These are phyloP conservation scores for Fusarium sp. DNA, from an alignment of 2,329 filamentous ascomycete species.

Conservation along the genomic window DNA sequence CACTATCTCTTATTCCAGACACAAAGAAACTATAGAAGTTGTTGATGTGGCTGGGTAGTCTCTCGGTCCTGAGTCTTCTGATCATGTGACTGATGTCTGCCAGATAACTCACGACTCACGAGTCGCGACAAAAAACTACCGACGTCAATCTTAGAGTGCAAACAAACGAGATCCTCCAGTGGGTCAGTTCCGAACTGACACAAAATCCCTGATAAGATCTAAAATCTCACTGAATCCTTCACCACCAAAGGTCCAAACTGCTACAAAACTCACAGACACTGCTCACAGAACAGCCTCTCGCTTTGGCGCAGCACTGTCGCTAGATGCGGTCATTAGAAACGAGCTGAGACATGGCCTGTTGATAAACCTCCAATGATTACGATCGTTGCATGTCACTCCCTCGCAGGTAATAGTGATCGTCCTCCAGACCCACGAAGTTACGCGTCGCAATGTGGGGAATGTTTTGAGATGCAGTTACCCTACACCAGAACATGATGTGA, in stretches of 20 bases:
- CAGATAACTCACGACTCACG: background rate
- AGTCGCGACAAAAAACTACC: background rate
- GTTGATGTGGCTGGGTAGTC: background rate
- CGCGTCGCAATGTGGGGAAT: background rate
- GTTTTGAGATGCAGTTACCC: background rate
- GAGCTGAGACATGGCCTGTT: background rate
- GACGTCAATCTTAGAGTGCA: background rate
- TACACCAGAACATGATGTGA: background rate
- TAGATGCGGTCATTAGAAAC: background rate
- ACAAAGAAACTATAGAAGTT: accelerated
- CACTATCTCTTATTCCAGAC: background rate
- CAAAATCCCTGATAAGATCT: background rate
- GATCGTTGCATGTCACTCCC: conserved; percentile 3
- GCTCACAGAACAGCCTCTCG: background rate
- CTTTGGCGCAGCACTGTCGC: background rate
- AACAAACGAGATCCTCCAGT: background rate
- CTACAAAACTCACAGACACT: background rate
- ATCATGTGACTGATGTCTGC: background rate
- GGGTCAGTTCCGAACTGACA: background rate
- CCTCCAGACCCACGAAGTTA: background rate
- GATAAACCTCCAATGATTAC: background rate
- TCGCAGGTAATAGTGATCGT: background rate
- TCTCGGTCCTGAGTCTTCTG: background rate
- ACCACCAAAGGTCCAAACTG: background rate
- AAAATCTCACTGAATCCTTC: background rate